Conservation (phyloP, 768 basidiomycete genomes). For the Floccularia luteovirens region DNA sequence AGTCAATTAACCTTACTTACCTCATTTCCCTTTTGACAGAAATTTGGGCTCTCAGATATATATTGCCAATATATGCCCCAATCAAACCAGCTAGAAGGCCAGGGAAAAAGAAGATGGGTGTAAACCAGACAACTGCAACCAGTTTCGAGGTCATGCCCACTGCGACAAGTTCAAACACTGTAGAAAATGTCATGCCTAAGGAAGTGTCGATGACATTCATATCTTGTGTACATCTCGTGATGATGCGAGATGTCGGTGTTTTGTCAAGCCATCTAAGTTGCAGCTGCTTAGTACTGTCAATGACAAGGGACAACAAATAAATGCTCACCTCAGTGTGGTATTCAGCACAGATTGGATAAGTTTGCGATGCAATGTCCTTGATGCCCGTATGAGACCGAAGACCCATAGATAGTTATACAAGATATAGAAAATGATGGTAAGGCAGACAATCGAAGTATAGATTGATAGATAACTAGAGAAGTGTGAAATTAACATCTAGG, state of each 20-base stretch:
- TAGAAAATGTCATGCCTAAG: slow-evolving; percentile 19
- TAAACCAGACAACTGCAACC: slow-evolving; percentile 30
- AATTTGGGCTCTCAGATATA: slow-evolving; percentile 36
- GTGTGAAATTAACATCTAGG: neutral
- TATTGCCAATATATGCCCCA: slow-evolving; percentile 18
- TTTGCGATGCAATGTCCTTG: slow-evolving; percentile 40
- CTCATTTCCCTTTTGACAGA: slow-evolving; percentile 35
- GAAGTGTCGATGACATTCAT: slow-evolving; percentile 46
- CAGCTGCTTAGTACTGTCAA: neutral
- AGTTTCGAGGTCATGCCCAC: slow-evolving; percentile 31
- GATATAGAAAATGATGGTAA: slow-evolving; percentile 18
- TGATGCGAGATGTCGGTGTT: slow-evolving; percentile 37
- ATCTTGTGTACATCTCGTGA: slow-evolving; percentile 52
- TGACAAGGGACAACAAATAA: neutral
- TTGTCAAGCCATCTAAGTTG: slow-evolving; percentile 28
- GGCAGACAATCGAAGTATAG: slow-evolving; percentile 11
- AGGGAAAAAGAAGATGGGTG: slow-evolving; percentile 30
- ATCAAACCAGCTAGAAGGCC: slow-evolving; percentile 12
- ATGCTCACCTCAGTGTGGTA: slow-evolving; percentile 48
- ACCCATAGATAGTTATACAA: slow-evolving; percentile 29
- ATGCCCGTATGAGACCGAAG: slow-evolving; percentile 45
- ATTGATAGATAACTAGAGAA: slow-evolving; percentile 34
- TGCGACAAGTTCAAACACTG: slow-evolving; percentile 20
- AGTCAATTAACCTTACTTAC: slow-evolving; percentile 21
- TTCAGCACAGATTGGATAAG: slow-evolving; percentile 48